Conservation (phyloP, 2,329 filamentous ascomycete species). For the Trichoderma endophyticum region DNA sequence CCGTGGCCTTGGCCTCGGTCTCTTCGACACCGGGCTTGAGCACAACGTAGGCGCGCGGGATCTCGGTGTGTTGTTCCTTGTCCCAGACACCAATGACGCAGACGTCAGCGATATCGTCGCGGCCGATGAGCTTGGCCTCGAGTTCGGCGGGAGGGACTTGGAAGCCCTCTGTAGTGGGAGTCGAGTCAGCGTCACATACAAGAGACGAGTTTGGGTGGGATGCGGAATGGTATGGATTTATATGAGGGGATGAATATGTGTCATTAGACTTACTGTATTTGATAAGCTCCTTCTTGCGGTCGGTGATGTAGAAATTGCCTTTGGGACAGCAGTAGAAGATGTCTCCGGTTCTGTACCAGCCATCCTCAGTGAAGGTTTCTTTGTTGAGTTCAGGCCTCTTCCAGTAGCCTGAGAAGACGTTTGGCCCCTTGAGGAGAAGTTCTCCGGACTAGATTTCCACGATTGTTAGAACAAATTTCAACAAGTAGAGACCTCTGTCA, state of each 20-base stretch:
- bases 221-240: too few species aligned
- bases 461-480: not conserved
- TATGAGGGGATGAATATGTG: not conserved
- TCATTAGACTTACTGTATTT: constrained; percentile 44
- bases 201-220: not conserved
- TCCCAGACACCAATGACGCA: constrained; percentile 62
- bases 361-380: constrained; percentile 69
- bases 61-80: constrained; percentile 60
- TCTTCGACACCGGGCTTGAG: constrained; percentile 35
- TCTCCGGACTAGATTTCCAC: constrained; percentile 50
- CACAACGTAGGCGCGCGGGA: constrained; percentile 53
- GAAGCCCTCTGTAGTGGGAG: constrained; percentile 50
- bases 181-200: not conserved
- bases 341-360: constrained; percentile 89
- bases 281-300: constrained; percentile 70
- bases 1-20: constrained; percentile 33
- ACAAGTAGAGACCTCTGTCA: not conserved
- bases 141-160: constrained; percentile 69
- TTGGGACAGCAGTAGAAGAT: constrained; percentile 74
- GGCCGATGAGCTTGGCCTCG: constrained; percentile 46
- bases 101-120: constrained; percentile 52
- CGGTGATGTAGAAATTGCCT: constrained; percentile 86
- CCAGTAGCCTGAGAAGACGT: constrained; percentile 75
- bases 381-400: constrained; percentile 69
- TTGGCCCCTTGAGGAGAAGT: constrained; percentile 74